Percentiles rank a stretch among this genome's conserved stretches.
Conservation (phyloP, 371 early-diverging fungal species). For the Apophysomyces trapeziformis region DNA sequence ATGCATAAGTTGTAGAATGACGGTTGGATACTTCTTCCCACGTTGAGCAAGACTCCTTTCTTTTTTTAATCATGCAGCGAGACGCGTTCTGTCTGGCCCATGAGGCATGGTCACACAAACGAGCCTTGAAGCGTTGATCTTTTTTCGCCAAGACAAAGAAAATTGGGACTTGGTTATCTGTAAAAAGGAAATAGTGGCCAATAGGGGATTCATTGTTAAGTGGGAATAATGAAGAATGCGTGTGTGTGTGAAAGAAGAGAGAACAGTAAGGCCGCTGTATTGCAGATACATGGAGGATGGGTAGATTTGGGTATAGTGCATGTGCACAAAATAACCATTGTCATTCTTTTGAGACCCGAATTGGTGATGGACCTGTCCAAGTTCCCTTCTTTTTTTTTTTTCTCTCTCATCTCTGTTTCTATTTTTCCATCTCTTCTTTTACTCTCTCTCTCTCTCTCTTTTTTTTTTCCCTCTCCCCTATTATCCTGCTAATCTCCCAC, state of each 20-base stretch:
- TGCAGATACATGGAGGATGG: not conserved
- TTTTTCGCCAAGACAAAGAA: no score
- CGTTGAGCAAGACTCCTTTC: no score
- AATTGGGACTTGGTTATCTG: not conserved
- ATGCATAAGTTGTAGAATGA: no score
- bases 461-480: constrained; percentile 13
- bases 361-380: not conserved
- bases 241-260: not conserved
- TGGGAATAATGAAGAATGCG: no score
- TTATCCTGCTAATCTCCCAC: constrained; percentile 2
- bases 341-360: constrained; percentile 11
- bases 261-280: not conserved
- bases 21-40: no score
- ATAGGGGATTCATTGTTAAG: not conserved
- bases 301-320: constrained; percentile 8
- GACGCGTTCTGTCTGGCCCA: no score
- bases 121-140: no score
- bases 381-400: constrained; percentile 19
- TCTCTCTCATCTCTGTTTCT: not conserved
- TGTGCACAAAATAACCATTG: constrained; percentile 8
- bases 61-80: no score
- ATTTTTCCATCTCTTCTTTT: constrained; percentile 1
- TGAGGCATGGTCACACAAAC: no score
- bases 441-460: constrained; percentile 9
- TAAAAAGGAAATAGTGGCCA: not conserved